These are phyloP conservation scores for Plasmodium inui DNA, from an alignment of 169 alveolate genomes.

Conservation along the genomic window DNA sequence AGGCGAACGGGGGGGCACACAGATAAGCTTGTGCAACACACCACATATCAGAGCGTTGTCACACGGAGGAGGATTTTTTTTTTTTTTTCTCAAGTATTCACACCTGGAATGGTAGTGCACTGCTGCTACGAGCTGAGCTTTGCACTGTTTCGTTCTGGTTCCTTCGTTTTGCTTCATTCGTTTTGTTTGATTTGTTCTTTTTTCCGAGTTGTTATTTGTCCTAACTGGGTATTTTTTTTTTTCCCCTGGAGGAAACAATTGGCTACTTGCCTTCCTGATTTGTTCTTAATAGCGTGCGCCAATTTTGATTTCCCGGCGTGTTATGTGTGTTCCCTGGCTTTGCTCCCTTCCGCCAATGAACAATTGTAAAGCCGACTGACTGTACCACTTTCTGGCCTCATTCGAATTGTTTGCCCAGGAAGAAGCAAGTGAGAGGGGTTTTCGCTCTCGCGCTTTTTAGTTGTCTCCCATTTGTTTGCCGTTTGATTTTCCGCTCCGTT, in stretches of 20 bases:
- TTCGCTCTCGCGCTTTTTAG: not conserved
- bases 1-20: not conserved
- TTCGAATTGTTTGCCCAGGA: not conserved
- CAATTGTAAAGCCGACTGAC: not conserved
- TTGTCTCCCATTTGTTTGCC: not conserved
- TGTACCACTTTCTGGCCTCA: not conserved
- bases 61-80: not conserved
- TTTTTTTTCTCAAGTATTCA: not conserved
- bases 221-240: not conserved
- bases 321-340: not conserved
- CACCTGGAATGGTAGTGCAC: not conserved
- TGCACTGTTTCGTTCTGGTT: not conserved
- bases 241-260: not conserved
- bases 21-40: not conserved
- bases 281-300: not conserved
- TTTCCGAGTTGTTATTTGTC: not conserved
- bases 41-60: not conserved
- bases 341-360: not conserved
- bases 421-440: not conserved
- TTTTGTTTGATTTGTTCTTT: not conserved
- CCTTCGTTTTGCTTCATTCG: not conserved
- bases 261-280: not conserved
- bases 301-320: not conserved
- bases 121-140: not conserved
- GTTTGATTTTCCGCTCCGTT: not conserved